phyloP scores from a whole-genome alignment of 1,284 basidiomycete species.

The Trametes hirsuta region DNA sequence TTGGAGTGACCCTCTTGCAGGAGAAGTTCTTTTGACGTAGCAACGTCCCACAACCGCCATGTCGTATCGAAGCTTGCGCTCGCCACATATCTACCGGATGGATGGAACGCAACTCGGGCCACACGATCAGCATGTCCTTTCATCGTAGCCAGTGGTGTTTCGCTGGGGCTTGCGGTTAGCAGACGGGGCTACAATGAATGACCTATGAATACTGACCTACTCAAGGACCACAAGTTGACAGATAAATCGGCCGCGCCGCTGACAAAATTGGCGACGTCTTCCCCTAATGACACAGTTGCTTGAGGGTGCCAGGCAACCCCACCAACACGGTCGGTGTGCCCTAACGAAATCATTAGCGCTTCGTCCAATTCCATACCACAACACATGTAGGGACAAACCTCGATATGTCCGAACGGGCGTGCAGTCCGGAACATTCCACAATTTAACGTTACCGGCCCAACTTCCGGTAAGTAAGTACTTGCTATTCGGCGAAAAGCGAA shows the following conservation, averaged over 20 bases:
- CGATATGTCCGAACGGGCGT: slow-evolving; percentile 74
- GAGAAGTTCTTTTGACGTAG: slow-evolving; percentile 79
- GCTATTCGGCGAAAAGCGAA: slow-evolving; percentile 94
- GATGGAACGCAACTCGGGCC: slow-evolving; percentile 94
- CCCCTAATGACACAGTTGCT: slow-evolving; percentile 81
- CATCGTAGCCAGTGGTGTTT: slow-evolving; percentile 80
- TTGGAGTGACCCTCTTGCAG: slow-evolving; percentile 98
- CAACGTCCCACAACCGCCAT: slow-evolving; percentile 98
- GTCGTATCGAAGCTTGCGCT: slow-evolving; percentile 98
- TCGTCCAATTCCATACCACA: neutral
- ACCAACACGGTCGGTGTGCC: slow-evolving; percentile 90
- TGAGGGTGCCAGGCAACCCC: slow-evolving; percentile 98
- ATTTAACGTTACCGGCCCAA: slow-evolving; percentile 93
- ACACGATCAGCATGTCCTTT: slow-evolving; percentile 91
- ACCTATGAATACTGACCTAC: slow-evolving; percentile 53
- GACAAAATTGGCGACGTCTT: slow-evolving; percentile 80
- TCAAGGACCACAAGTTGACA: slow-evolving; percentile 89
- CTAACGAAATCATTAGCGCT: slow-evolving; percentile 38
- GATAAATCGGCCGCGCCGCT: slow-evolving; percentile 90
- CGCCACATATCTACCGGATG: slow-evolving; percentile 90
- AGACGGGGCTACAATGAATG: neutral
- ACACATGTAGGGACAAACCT: slow-evolving; percentile 47
- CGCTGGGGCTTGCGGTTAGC: slow-evolving; percentile 45
- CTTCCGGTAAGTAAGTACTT: slow-evolving; percentile 88
- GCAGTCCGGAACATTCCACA: slow-evolving; percentile 94